phyloP scores from a whole-genome alignment of 2,329 filamentous ascomycete genomes.

The Coniochaeta ligniaria region DNA sequence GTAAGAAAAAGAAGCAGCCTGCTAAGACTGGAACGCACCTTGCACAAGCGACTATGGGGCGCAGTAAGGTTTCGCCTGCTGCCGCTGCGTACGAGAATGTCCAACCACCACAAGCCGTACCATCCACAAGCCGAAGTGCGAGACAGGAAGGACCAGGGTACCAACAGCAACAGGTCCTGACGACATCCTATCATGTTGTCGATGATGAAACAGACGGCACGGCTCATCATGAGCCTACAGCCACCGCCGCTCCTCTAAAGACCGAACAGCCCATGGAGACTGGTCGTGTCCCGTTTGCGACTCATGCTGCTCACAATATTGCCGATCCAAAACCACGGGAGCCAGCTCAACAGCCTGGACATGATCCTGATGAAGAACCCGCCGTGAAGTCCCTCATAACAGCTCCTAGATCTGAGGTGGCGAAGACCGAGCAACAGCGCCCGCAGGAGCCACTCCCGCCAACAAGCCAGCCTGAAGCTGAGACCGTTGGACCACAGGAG shows the following conservation, averaged over 20 bases:
- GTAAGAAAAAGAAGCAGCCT: conserved; percentile 30
- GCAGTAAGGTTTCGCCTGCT: conserved; percentile 27
- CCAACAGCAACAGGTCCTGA: not conserved
- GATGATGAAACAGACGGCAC: not conserved
- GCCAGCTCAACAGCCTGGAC: not conserved
- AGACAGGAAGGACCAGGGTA: conserved; percentile 2
- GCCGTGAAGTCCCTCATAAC: not conserved
- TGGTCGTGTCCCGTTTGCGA: not conserved
- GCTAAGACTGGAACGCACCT: conserved; percentile 37
- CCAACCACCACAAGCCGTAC: not conserved
- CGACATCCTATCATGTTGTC: not conserved
- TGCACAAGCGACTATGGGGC: conserved; percentile 45
- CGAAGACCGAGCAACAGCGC: not conserved
- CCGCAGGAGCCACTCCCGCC: not conserved
- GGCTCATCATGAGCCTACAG: not conserved
- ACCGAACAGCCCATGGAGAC: not conserved
- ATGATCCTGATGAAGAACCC: not conserved
- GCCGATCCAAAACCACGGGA: not conserved
- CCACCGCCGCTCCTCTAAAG: not conserved
- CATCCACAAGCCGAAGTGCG: not conserved
- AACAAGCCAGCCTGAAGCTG: not conserved
- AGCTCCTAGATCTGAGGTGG: not conserved
- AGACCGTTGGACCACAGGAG: not conserved
- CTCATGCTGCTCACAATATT: not conserved
- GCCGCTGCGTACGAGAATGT: not conserved